These are phyloP conservation scores for Mortierella sp. DNA, from an alignment of 371 early-diverging fungal species.

Conservation along the genomic window DNA sequence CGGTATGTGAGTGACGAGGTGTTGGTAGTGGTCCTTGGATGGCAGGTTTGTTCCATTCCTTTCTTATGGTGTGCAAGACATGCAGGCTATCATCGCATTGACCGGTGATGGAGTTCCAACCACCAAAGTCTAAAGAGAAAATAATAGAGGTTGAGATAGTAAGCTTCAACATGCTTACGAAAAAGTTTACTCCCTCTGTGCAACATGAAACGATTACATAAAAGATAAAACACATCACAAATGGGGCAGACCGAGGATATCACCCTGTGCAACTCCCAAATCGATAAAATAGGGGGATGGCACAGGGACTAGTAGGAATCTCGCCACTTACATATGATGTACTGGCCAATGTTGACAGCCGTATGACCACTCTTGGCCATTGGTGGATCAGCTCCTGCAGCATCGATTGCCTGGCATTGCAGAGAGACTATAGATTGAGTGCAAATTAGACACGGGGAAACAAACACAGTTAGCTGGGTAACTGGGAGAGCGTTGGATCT, in stretches of 20 bases:
- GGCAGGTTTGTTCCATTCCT: slow-evolving; percentile 66
- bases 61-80: slow-evolving; percentile 50
- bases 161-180: background rate
- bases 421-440: slow-evolving; percentile 23
- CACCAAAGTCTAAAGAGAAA: slow-evolving; percentile 46
- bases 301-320: background rate
- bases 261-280: background rate
- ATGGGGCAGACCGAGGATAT: background rate
- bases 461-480: background rate
- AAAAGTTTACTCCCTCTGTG: background rate
- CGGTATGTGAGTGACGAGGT: slow-evolving; percentile 80
- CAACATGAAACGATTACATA: slow-evolving; percentile 22
- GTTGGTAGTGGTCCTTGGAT: slow-evolving; percentile 70
- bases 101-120: slow-evolving; percentile 52
- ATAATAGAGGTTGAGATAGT: background rate
- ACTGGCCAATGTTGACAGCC: slow-evolving; percentile 55
- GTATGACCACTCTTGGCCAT: slow-evolving; percentile 47
- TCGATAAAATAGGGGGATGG: background rate
- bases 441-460: background rate
- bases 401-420: slow-evolving; percentile 38
- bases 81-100: slow-evolving; percentile 51
- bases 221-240: background rate
- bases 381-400: slow-evolving; percentile 44
- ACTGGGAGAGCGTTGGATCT: background rate
- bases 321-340: slow-evolving; percentile 51